Evolutionary conservation across 371 early-diverging fungal species (phyloP), one percentile per base, ranked within the genome.

Genomic region (Rhizopus sp.): DNA sequence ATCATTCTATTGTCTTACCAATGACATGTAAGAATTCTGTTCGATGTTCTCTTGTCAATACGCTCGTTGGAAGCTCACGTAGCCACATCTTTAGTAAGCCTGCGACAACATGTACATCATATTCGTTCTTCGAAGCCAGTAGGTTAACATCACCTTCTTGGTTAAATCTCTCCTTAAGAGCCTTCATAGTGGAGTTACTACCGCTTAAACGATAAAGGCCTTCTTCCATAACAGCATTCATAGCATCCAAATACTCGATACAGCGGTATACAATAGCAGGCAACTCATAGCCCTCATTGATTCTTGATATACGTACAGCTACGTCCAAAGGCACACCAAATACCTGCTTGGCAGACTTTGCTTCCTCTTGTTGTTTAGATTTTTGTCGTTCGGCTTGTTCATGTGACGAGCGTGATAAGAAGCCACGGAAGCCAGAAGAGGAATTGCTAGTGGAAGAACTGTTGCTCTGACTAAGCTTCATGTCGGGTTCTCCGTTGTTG

Each of bases 101-200:
- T 7, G 93, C 88, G n/a, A 94, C 82, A 0, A 86, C 91, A 66
- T 94, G 95, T 2, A 89, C 83, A 64, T 94, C 95, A 33, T 78
- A 75, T 29, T 74, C 80, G 52, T 78, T 72, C 38, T 76, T 84
- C 31, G 73, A 50, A 41, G 71, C 64, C 31, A 87, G 50, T 6
- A 90, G 62, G 52, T 87, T 77, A 15, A 85, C 77, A 69, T 90
- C 91, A 2, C 86, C 85, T 33, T 88, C 85, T 60, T 58, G 63
- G 55, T 93, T 82, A 55, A 93, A 93, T 47, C 77, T 65, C 42
- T 79, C 81, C 57, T 81, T 81, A 12, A 93, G 65, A 31, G 57
- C 57, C 37, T 84, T 78, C 55, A 92, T 86, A 7, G 75, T 72
- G 15, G 73, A 46, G 16, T 83, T 72, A 46, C 82, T 77, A 13